These are phyloP conservation scores for Neurospora intermedia DNA, from an alignment of 495 filamentous ascomycete species.

Conservation along the genomic window DNA sequence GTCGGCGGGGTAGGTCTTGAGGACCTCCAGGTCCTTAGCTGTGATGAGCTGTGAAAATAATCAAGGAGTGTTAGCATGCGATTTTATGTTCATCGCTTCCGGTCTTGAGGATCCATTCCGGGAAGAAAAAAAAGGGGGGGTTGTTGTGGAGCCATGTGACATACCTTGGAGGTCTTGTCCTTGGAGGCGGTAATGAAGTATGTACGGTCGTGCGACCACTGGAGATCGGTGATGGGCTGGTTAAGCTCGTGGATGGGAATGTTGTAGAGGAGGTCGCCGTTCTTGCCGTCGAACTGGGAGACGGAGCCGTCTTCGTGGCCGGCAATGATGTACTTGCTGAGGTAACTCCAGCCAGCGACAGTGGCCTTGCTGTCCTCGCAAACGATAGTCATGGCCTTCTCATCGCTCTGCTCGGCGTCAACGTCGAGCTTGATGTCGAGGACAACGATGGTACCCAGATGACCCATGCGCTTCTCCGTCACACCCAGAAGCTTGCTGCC, in stretches of 20 bases:
- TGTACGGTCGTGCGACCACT: conserved; percentile 87
- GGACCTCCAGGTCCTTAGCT: conserved; percentile 69
- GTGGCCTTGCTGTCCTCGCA: conserved; percentile 93
- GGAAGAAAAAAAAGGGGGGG: background rate
- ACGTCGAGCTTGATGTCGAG: conserved; percentile 74
- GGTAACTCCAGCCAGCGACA: conserved; percentile 89
- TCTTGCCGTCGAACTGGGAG: conserved; percentile 92
- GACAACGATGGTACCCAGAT: conserved; percentile 84
- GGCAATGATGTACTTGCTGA: conserved; percentile 88
- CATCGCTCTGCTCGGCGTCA: conserved; percentile 70
- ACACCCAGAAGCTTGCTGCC: conserved; percentile 80
- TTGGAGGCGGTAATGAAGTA: conserved; percentile 97
- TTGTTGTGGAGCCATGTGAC: conserved; percentile 1
- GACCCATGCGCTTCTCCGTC: conserved; percentile 96
- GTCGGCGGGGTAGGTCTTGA: conserved; percentile 86
- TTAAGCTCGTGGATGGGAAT: conserved; percentile 73
- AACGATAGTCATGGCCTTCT: conserved; percentile 72
- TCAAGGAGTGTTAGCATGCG: conserved; percentile 2
- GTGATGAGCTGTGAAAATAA: conserved; percentile 54
- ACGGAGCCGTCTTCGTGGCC: conserved; percentile 94
- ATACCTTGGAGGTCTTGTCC: conserved; percentile 90
- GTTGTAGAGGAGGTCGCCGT: conserved; percentile 71
- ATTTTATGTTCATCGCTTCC: background rate
- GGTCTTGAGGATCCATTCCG: background rate
- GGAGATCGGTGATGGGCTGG: conserved; percentile 79